Base-by-base conservation (phyloP, 1,284 basidiomycete genomes). In the Mycosarcoma maydis region DNA sequence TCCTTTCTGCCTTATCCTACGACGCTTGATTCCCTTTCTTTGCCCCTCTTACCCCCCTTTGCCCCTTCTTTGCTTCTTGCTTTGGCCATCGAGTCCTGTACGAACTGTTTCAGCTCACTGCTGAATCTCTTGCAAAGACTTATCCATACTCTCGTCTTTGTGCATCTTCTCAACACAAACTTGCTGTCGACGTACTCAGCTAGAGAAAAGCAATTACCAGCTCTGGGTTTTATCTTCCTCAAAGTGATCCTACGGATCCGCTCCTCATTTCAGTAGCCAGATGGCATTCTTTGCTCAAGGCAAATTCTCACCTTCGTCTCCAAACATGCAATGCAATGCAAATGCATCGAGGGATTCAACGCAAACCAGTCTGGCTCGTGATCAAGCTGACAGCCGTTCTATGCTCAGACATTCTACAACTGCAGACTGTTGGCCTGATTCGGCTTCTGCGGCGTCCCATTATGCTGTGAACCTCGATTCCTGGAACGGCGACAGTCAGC, bases 381-480 rank as follows among this genome's bases (percentile, higher is more conserved):
- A 43, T 20, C 32, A 23, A 10, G 19, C 46, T 1, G 26, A 19
- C 43, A 16, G 19, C 33, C 42, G 24, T 26, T 47, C 50, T 13
- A 29, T 22, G 24, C n/a, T 39, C 23, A 33, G 41, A 34, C 29
- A 47, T 24, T 16, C 17, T 16, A 30, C 17, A 4, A 4, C 22
- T 6, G 16, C 59, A 19, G 43, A 61, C 13, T 24, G 43, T 38
- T 62, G 52, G 52, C 30, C 26, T 2, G 37, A 49, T 16, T 8
- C 40, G n/a, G n/a, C 38, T 17, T 38, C 37, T 11, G 22, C 26
- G 14, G 19, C 43, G 6, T 49, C 42, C 10, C 44, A 20, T 26
- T 11, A 50, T 27, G 20, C 44, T 2, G 41, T 50, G 47, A 30
- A 38, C 17, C 6, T 43, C 38, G 59, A 56, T 23, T 27, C 33